Evolutionary conservation across 2,329 filamentous ascomycete genomes (phyloP), one percentile per base, ranked within the genome.

Genomic region (Pyrenophora tritici-repentis): DNA sequence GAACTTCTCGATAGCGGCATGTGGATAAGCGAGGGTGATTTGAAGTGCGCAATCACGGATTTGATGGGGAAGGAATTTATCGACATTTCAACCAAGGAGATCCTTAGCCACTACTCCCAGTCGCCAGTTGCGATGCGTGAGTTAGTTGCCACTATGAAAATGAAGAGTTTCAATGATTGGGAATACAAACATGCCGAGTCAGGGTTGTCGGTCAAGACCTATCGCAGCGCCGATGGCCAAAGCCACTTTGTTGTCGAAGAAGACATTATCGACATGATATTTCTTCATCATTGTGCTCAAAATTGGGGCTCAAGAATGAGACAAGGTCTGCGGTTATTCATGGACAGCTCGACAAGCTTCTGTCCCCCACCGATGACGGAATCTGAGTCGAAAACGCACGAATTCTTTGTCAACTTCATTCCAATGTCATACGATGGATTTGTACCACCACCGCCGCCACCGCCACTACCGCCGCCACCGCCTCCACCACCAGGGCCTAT

Each of bases 51-150:
- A 10, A 81, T 83, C 45, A 68, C 73, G 10, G 78, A 81, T 2
- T 67, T 85, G 14, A 65, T 84, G 20, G 68, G 72, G 22, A 76
- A 76, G 3, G 78, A 80, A 34, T 62, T 82, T 1, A 67, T 85
- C 17, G 77, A 76, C 4, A 74, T 78, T 2, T 79, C 83, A 36
- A 83, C 81, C 59, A 66, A 55, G 42, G 51, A 46, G n/a, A 55
- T 36, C 0, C 62, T 72, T 13, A 58, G 65, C 31, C n/a, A 42
- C 4, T 72, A 70, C 40, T 42, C 66, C 1, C 58, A 70, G 18
- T 65, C 61, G 6, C 57, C 59, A 2, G 22, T 52, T 4, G 62
- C 62, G 1, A 35, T 68, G 6, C 60, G 55, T 2, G 67, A 71
- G 39, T 44, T 72, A 7, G 52, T 53, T 1, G 56, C 53, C 2